Evolutionary conservation across 1,284 basidiomycete species (phyloP).

Genomic region (Microbotryomycetes sp.): DNA sequence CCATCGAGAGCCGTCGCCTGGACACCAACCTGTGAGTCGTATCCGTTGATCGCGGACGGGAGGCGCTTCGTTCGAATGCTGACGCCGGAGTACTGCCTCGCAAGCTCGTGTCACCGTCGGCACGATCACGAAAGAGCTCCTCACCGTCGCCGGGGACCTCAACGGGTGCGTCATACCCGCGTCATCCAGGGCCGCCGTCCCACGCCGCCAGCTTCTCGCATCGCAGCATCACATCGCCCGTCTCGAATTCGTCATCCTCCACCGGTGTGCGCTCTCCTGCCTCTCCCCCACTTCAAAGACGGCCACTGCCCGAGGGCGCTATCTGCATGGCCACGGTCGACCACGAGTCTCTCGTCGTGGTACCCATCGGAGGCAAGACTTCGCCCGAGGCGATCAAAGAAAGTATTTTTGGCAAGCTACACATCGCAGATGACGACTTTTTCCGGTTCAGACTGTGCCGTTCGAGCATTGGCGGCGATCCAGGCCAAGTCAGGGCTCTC

Average conservation of each 20-base stretch:
- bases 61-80: background rate
- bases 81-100: background rate
- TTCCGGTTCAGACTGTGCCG: slow-evolving; percentile 68
- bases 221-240: background rate
- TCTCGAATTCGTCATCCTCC: background rate
- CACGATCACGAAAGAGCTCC: background rate
- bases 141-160: background rate
- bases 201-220: background rate
- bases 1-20: background rate
- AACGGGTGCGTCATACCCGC: background rate
- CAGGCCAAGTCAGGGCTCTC: slow-evolving; percentile 58
- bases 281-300: background rate
- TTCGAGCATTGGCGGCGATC: slow-evolving; percentile 65
- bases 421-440: slow-evolving; percentile 75
- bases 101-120: background rate
- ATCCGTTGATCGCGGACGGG: too few relatives aligned
- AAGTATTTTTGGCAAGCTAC: slow-evolving; percentile 72
- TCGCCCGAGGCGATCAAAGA: slow-evolving; percentile 70
- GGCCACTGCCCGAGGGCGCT: slow-evolving; percentile 40
- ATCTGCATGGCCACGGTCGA: slow-evolving; percentile 69
- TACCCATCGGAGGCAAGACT: slow-evolving; percentile 65
- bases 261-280: background rate
- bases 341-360: slow-evolving; percentile 67
- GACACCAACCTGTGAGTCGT: too few relatives aligned
- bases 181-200: background rate